These are phyloP conservation scores for Diplodia mutila DNA, from an alignment of 2,329 filamentous ascomycete genomes.

Conservation along the genomic window DNA sequence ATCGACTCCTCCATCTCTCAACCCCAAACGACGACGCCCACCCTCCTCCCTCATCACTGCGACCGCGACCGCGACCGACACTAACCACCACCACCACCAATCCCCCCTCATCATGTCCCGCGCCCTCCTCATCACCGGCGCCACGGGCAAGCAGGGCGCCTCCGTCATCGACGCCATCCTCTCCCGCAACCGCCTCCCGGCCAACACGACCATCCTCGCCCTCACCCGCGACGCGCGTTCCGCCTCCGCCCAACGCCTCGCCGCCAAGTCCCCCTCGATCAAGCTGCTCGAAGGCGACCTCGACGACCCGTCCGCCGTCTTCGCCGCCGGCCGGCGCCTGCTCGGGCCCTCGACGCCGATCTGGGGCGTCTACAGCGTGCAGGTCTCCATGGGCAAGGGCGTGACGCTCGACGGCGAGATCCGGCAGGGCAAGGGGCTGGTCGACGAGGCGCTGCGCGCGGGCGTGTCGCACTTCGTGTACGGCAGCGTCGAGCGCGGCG, in stretches of 20 bases:
- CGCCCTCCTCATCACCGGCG: conserved; percentile 47
- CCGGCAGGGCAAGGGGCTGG: conserved; percentile 41
- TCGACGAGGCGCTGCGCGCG: conserved; percentile 37
- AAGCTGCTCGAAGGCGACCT: conserved; percentile 60
- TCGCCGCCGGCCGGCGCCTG: conserved; percentile 48
- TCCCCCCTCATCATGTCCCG: conserved; percentile 35
- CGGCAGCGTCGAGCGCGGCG: conserved; percentile 39
- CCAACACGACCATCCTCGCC: conserved; percentile 57
- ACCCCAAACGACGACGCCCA: background rate
- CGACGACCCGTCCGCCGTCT: conserved; percentile 53
- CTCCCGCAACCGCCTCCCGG: conserved; percentile 31
- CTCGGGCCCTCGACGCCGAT: conserved; percentile 31
- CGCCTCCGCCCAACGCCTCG: conserved; percentile 53
- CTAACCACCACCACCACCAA: background rate
- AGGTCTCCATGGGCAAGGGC: conserved; percentile 27
- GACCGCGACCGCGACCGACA: background rate
- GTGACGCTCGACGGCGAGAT: conserved; percentile 34
- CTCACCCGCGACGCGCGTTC: conserved; percentile 59
- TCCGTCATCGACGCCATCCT: conserved; percentile 46
- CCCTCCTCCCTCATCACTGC: background rate
- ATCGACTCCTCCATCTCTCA: background rate
- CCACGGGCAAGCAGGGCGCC: conserved; percentile 51
- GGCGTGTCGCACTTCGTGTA: conserved; percentile 43
- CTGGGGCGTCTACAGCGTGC: conserved; percentile 41
- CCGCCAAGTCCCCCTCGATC: conserved; percentile 51